Base-by-base conservation (phyloP, 176 grass and related monocot species). In the Urochloa ruziziensis region DNA sequence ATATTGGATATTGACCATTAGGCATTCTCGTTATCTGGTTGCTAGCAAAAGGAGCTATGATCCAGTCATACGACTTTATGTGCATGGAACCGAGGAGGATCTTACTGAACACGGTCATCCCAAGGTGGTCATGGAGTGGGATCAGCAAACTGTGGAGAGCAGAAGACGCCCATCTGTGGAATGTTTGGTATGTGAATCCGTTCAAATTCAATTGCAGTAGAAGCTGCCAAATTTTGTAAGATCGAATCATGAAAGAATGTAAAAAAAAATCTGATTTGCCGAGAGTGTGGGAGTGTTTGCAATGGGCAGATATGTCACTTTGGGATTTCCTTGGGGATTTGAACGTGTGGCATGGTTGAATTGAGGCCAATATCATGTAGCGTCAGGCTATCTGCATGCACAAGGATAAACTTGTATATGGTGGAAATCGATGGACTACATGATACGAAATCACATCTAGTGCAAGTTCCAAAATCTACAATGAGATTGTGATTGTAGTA, bases 81-180 rank as follows among this genome's bases (percentile, higher is more conserved):
- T 92, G 90, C 90, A 95, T 90, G 37, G 93, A 90, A 30, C 93
- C 90, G 27, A 86, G 61, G 48, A 95, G 88, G 63, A 95, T 77
- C 70, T 95, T 95, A 65, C 90, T 92, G 46, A 37, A 37, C 6
- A 37, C 36, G 92, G 93, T 95, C 93, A 95, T 92, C 43, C 90
- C 90, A 4, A 88, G 90, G 59, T 95, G 93, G 56, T 95, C 77
- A 36, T 95, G 93, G 17, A 92, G 86, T 10, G 93, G 93, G 52
- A 95, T 95, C 35, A 86, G 85, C 82, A 4, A 74, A 92, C 53
- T 67, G 34, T 11, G 93, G 88, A 75, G 92, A 32, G 67, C 82
- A 95, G 64, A 95, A 95, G 14, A 95, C 87, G 8, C 88, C 88
- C 23, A 92, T 81, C 93, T 95, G 79, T 70, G 79, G 2, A 25